These are phyloP conservation scores for Vitis hybrid DNA, from an alignment of 177 flowering plant genomes.

Conservation along the genomic window DNA sequence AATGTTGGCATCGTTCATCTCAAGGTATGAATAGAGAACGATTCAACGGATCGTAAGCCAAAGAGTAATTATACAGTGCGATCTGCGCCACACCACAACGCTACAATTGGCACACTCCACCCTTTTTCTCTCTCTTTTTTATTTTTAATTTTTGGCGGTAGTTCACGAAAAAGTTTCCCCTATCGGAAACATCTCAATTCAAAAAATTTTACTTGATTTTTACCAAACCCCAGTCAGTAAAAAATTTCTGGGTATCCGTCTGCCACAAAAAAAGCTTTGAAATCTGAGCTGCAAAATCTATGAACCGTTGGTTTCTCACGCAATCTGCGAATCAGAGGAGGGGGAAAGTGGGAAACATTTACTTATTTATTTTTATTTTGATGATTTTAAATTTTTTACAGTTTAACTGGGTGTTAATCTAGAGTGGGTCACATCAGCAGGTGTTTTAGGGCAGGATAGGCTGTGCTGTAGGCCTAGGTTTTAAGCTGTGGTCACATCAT, in stretches of 20 bases:
- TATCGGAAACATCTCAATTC: constrained; percentile 6
- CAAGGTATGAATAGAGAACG: constrained; percentile 46
- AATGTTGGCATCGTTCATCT: constrained; percentile 66
- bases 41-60: not conserved
- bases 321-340: too few species aligned
- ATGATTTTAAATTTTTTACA: constrained; percentile 20
- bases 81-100: not conserved
- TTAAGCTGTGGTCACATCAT: constrained; percentile 26
- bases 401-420: constrained; percentile 37
- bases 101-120: not conserved
- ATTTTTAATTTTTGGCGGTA: constrained; percentile 11
- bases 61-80: not conserved
- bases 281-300: constrained; percentile 10
- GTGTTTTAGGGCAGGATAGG: constrained; percentile 20
- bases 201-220: not conserved
- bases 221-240: constrained; percentile 6
- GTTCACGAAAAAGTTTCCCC: not conserved
- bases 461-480: constrained; percentile 23
- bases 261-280: constrained; percentile 9
- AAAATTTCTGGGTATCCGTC: not conserved
- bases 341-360: too few species aligned
- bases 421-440: constrained; percentile 73
- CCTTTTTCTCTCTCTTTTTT: not conserved
- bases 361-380: not conserved
- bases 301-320: constrained; percentile 17